Base-by-base conservation (phyloP, 441 rosid species). In the Flueggea neowawraea region DNA sequence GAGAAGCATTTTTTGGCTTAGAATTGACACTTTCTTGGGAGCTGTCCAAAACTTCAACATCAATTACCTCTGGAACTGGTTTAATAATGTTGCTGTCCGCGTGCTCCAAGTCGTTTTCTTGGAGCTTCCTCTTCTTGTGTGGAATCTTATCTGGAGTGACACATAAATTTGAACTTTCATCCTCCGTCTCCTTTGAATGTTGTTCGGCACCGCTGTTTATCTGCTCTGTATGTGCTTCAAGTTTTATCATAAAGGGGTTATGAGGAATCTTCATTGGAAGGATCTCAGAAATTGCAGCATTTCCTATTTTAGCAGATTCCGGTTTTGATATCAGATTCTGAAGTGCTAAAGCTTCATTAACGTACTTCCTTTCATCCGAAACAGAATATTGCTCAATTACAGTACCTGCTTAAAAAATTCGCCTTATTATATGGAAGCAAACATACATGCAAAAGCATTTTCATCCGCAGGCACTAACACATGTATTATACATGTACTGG, bases 191-290 rank as follows among this genome's bases (percentile, higher is more conserved):
- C 54, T 47, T 69, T 49, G 82, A 52, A 74, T 63, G 69, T 62
- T 80, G 79, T 57, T 74, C 68, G 4, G 48, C 2, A 6, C 33
- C 63, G 45, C 55, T 71, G 56, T 70, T 65, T 53, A 51, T 55
- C 45, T 41, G 62, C 28, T 73, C 70, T 54, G 44, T 33, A 16
- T 39, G 56, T 69, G 75, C 75, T 41, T 63, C 73, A 10, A 61
- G 60, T 65, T 78, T 73, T 69, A 72, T 85, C 73, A 65, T 77
- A 79, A 87, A 89, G 2, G 95, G 96, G 57, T 89, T 89, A 73
- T 74, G 58, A 0, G 87, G 89, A 71, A 75, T 62, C 68, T 78
- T 68, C 31, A 51, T n/a, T 39, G 60, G 76, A 55, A 55, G 12
- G 51, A 54, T 59, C 1, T 53, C 48, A 63, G 57, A 61, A 32